phyloP scores from a whole-genome alignment of 768 basidiomycete genomes.

The Hypsizygus marmoreus region DNA sequence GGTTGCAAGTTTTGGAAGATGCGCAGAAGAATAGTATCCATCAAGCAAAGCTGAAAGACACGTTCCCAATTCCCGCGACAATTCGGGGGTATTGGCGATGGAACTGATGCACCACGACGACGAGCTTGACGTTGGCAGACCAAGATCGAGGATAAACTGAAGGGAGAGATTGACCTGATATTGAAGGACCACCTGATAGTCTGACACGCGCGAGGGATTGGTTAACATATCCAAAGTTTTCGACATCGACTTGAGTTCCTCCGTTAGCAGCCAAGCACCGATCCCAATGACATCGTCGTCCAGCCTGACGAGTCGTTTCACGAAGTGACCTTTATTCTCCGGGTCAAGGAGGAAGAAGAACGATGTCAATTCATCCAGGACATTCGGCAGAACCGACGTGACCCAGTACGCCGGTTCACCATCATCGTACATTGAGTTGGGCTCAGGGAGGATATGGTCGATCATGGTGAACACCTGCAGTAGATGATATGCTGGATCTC shows the following conservation, averaged over 20 bases:
- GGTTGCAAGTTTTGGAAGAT: conserved; percentile 43
- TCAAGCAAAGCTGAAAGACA: conserved; percentile 51
- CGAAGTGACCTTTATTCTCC: conserved; percentile 52
- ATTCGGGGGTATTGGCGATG: conserved; percentile 44
- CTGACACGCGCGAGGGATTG: conserved; percentile 26
- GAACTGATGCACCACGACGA: conserved; percentile 46
- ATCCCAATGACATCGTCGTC: conserved; percentile 60
- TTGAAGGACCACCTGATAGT: conserved; percentile 41
- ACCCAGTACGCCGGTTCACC: conserved; percentile 50
- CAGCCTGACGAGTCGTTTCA: conserved; percentile 55
- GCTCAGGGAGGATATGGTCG: conserved; percentile 55
- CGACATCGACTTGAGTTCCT: conserved; percentile 59
- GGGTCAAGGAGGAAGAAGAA: conserved; percentile 63
- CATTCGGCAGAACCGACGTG: conserved; percentile 53
- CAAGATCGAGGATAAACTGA: conserved; percentile 48
- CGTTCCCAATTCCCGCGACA: conserved; percentile 39
- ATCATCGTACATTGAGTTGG: conserved; percentile 22
- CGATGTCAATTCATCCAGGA: conserved; percentile 51
- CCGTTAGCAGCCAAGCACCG: conserved; percentile 70
- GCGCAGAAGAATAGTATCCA: conserved; percentile 44
- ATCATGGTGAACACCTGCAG: conserved; percentile 58
- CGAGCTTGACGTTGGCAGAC: conserved; percentile 37
- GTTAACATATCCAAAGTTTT: conserved; percentile 38
- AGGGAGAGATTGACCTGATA: conserved; percentile 53
- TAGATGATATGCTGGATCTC: conserved; percentile 61